Evolutionary conservation across 495 filamentous ascomycete species (phyloP), one percentile per base, ranked within the genome.

Genomic region (Physcia stellaris): DNA sequence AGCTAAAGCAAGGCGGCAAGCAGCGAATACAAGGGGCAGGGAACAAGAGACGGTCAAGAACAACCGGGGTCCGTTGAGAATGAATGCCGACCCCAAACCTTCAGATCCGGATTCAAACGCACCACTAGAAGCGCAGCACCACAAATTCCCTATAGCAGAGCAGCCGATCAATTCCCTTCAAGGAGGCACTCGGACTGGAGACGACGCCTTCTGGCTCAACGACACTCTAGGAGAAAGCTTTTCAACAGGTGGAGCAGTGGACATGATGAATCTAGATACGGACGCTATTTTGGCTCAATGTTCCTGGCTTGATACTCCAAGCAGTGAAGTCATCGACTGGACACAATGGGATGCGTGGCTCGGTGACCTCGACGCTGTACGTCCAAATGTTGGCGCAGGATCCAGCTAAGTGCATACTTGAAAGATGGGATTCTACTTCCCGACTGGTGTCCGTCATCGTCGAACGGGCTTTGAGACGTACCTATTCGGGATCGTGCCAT

Each of bases 291-390:
- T 52, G 17, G 39, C 43, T 45, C 49, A 43, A 38, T 46, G 53
- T 17, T 23, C 38, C 15, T 18, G 36, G 37, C 4, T 40, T 37
- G 44, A 45, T 19, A 27, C 24, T 29, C 38, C 18, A 30, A 29
- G 20, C 40, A 22, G 18, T 26, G 27, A 53, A 35, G 12, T 21
- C 15, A 53, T 55, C 37, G 35, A 13, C 32, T 58, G 55, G 55
- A 47, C 42, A 36, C 55, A 58, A 48, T 58, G 55, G 55, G 55
- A 58, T 40, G 35, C 47, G 34, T 58, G 53, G 53, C 43, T 58
- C 39, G 45, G 32, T 34, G 37, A 52, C 9, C 41, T 43, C 35
- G 47, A 56, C 26, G 12, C 37, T 42, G 53, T 35, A 46, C 54
- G 11, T 31, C 37, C 35, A 24, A 23, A 32, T 19, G 26, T 46